A percentile compares a stretch with the other conserved stretches of the same genome.
These are phyloP conservation scores for Entoloma clypeatum DNA, from an alignment of 1,284 basidiomycete species.

Conservation along the genomic window DNA sequence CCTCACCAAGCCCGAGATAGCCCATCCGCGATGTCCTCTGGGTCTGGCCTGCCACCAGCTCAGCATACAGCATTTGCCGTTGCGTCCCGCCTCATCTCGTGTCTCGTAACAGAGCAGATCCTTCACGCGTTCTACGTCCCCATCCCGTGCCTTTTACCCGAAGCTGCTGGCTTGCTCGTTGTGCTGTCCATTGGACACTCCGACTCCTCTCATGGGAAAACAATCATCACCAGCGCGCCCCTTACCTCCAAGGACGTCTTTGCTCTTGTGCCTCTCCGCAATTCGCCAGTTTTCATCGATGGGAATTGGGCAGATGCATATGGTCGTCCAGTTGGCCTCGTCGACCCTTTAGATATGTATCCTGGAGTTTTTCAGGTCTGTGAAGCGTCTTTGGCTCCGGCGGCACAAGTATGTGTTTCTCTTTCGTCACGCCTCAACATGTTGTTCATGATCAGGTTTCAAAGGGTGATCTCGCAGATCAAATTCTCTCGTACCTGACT, in stretches of 20 bases:
- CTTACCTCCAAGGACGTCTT: too few species aligned
- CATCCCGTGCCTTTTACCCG: conserved; percentile 22
- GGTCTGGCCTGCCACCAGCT: too few species aligned
- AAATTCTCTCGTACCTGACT: conserved; percentile 28
- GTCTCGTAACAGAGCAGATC: conserved; percentile 43
- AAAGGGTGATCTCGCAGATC: conserved; percentile 19
- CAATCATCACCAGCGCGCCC: too few species aligned
- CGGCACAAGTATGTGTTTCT: conserved; percentile 6
- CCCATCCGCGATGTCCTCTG: too few species aligned
- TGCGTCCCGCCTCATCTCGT: conserved; percentile 44
- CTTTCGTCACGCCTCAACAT: background rate
- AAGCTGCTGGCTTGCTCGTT: too few species aligned
- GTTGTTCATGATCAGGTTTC: too few species aligned
- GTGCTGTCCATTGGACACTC: too few species aligned
- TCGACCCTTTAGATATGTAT: conserved; percentile 48
- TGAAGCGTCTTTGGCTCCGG: conserved; percentile 8
- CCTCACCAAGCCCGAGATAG: too few species aligned
- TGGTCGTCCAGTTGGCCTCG: conserved; percentile 37
- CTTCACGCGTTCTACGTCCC: conserved; percentile 39
- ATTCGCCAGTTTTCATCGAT: too few species aligned
- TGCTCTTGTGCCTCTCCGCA: too few species aligned
- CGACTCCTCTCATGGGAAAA: too few species aligned
- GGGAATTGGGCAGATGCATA: conserved; percentile 22
- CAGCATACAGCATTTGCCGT: conserved; percentile 43
- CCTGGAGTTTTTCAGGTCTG: conserved; percentile 36